Evolutionary conservation across 768 basidiomycete species (phyloP).

Genomic region (Tricholoma matsutake): DNA sequence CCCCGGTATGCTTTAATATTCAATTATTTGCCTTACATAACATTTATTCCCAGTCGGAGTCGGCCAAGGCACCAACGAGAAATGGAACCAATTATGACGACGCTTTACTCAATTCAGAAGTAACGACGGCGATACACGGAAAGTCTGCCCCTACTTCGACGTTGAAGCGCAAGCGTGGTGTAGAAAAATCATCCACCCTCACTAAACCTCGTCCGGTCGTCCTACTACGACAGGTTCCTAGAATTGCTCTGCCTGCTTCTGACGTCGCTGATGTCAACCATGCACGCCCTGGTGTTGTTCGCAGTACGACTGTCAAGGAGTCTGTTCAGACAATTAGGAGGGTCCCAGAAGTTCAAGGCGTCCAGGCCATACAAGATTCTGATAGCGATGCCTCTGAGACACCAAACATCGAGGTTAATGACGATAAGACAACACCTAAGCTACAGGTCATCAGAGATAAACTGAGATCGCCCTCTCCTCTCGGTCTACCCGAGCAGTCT

Average conservation of each 20-base stretch:
- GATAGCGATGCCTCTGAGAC: not conserved
- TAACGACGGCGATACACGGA: not conserved
- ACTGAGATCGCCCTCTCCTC: conserved; percentile 4
- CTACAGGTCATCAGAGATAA: conserved; percentile 1
- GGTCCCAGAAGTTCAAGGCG: conserved; percentile 6
- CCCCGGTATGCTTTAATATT: not conserved
- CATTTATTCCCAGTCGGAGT: not conserved
- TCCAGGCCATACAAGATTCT: not conserved
- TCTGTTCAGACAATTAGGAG: conserved; percentile 15
- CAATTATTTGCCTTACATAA: not conserved
- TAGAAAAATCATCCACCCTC: conserved; percentile 26
- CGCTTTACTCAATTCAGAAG: not conserved
- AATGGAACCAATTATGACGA: conserved; percentile 2
- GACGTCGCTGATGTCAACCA: conserved; percentile 2
- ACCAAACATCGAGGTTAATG: not conserved
- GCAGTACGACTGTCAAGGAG: conserved; percentile 7
- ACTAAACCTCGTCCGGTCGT: conserved; percentile 25
- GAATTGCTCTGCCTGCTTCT: conserved; percentile 7
- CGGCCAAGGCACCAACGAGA: not conserved
- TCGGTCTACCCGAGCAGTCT: conserved; percentile 1
- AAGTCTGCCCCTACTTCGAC: conserved; percentile 10
- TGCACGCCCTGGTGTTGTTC: not conserved
- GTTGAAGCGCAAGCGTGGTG: conserved; percentile 42
- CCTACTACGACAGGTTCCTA: conserved; percentile 28
- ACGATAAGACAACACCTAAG: not conserved